phyloP scores from a whole-genome alignment of 2,329 filamentous ascomycete species.

The Trichoderma citrinoviride region DNA sequence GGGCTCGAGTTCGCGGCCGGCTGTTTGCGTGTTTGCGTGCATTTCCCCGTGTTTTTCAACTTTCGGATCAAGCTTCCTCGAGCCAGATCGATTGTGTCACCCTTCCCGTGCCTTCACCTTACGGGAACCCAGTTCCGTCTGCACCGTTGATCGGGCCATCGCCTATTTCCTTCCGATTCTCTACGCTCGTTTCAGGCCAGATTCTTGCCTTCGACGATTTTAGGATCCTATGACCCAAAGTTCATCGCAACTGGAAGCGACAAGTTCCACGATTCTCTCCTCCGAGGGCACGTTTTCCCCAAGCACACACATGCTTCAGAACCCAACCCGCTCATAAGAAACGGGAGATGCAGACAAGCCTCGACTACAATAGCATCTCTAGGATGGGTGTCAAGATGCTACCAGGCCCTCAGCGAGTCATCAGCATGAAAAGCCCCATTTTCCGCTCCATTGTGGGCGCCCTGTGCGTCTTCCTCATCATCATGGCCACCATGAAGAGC shows the following conservation, averaged over 20 bases:
- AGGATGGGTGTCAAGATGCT: slow-evolving; percentile 42
- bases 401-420: slow-evolving; percentile 37
- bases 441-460: slow-evolving; percentile 45
- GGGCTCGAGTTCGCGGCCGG: slow-evolving; percentile 2
- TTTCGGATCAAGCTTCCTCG: not conserved
- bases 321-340: not conserved
- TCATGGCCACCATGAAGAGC: slow-evolving; percentile 42
- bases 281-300: not conserved
- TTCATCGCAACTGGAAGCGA: not conserved
- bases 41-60: not conserved
- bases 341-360: not conserved
- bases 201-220: not conserved
- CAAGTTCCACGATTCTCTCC: not conserved
- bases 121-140: not conserved
- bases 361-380: not conserved
- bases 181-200: not conserved
- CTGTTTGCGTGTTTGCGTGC: slow-evolving; percentile 17
- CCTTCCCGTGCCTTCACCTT: not conserved
- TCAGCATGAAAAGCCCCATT: slow-evolving; percentile 51
- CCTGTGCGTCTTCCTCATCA: slow-evolving; percentile 42
- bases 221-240: not conserved
- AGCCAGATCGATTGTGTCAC: slow-evolving; percentile 13
- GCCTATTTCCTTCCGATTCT: not conserved
- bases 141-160: not conserved
- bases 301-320: not conserved